phyloP scores from a whole-genome alignment of 345 rosid species.

The Boechera stricta region DNA sequence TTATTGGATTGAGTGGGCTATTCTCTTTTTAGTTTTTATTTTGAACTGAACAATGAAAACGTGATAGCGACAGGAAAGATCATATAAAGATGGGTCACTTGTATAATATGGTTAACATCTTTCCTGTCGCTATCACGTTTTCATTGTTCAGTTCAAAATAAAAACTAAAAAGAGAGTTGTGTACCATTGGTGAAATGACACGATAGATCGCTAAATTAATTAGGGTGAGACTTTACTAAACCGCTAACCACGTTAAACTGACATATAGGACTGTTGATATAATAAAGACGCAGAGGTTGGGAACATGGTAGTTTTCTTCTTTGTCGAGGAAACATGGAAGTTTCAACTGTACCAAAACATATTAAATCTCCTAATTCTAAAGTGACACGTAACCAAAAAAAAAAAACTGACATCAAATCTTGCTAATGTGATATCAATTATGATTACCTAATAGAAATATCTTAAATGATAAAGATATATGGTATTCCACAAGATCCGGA shows the following conservation, averaged over 20 bases:
- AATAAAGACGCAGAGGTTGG: neutral
- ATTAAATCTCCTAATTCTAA: neutral
- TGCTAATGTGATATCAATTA: neutral
- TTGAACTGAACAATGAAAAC: too few species aligned
- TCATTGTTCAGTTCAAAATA: neutral
- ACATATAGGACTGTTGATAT: neutral
- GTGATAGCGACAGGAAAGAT: too few species aligned
- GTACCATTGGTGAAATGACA: constrained; percentile 12
- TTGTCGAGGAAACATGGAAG: constrained; percentile 12
- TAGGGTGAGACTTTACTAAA: constrained; percentile 3
- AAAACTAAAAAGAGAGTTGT: neutral
- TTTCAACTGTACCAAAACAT: neutral
- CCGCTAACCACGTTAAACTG: neutral
- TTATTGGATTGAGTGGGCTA: neutral
- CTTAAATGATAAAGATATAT: too few species aligned
- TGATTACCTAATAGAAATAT: too few species aligned
- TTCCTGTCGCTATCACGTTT: neutral
- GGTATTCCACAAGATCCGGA: too few species aligned
- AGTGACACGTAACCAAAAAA: neutral
- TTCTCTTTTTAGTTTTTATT: neutral
- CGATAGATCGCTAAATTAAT: constrained; percentile 21
- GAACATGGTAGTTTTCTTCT: neutral
- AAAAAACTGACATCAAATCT: neutral
- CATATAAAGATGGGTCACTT: neutral
- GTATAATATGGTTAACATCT: neutral